Evolutionary conservation across 805 yeast genomes (phyloP), one percentile per base, ranked within the genome.

Genomic region (Barnettozyma wickerhamii): DNA sequence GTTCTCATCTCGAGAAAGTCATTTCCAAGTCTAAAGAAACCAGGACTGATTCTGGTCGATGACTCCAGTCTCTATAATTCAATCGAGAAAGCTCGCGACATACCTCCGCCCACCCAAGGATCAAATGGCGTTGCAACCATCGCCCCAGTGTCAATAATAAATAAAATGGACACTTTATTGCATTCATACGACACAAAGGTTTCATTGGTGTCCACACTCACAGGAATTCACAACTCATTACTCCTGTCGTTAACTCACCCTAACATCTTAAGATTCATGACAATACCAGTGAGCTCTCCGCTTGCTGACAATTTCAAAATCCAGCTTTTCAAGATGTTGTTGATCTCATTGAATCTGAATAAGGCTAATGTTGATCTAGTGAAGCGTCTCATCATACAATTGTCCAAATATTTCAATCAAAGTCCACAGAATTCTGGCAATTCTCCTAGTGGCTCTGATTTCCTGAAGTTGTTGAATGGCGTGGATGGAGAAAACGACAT

Each of bases 231-330:
- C 30, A 71, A 75, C 12, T 77, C 81, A 14, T 52, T 78, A 27
- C 77, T 79, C 0, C 55, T 78, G 1, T 77, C 77, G 48, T 58
- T 72, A 6, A 63, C 51, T 34, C 84, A 79, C 56, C 81, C 84
- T 1, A 75, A 77, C 50, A 75, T 79, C 23, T 68, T 71, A 44
- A 56, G 83, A 41, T 74, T 76, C 10, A 65, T 78, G 27, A 75
- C 71, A 50, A 69, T 75, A 31, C 65, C 66, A 14, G 59, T 63
- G 17, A 68, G 52, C 0, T 7, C 32, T 52, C 74, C 28, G 35
- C 46, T 33, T 45, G 23, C 15, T 37, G 58, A 36, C 71, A 37
- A 58, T 55, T 63, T 74, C 63, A 63, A 73, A 60, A 46, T 68
- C 45, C 48, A 62, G 4, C 35, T 77, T 33, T 69, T 77, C 6